Percentiles rank a stretch among this genome's conserved stretches.
These are phyloP conservation scores for Diacronema lutheri DNA, from an alignment of 78 protist species.

Conservation along the genomic window DNA sequence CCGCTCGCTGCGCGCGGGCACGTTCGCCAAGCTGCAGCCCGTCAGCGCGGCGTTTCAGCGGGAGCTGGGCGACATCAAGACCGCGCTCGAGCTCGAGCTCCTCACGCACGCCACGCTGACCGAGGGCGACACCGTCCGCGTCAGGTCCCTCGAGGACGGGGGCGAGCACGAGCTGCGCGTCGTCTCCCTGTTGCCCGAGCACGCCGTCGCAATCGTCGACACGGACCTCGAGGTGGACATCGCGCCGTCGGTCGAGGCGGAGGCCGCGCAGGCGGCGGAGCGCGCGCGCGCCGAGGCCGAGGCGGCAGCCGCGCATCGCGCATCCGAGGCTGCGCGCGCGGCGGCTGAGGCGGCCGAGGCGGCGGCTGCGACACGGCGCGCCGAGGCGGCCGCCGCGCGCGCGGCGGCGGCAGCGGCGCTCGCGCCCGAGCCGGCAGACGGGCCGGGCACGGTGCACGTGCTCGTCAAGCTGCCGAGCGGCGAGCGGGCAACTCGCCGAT, in stretches of 20 bases:
- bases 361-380: neutral
- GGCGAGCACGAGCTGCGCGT: neutral
- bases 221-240: conserved; percentile 18
- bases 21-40: neutral
- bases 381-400: neutral
- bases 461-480: neutral
- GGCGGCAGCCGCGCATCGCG: neutral
- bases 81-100: neutral
- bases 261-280: neutral
- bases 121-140: neutral
- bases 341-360: neutral
- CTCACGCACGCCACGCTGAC: neutral
- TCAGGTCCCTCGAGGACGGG: neutral
- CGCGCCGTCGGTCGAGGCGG: neutral
- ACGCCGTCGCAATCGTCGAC: conserved; percentile 8
- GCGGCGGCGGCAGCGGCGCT: neutral
- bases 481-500: neutral
- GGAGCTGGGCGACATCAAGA: neutral
- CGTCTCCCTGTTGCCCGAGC: neutral
- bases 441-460: neutral
- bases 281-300: no score
- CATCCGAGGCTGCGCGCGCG: neutral
- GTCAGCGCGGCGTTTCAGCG: neutral
- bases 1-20: neutral
- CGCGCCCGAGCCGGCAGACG: neutral